phyloP scores from a whole-genome alignment of 306 rosid genomes.

The Vicia sativa region DNA sequence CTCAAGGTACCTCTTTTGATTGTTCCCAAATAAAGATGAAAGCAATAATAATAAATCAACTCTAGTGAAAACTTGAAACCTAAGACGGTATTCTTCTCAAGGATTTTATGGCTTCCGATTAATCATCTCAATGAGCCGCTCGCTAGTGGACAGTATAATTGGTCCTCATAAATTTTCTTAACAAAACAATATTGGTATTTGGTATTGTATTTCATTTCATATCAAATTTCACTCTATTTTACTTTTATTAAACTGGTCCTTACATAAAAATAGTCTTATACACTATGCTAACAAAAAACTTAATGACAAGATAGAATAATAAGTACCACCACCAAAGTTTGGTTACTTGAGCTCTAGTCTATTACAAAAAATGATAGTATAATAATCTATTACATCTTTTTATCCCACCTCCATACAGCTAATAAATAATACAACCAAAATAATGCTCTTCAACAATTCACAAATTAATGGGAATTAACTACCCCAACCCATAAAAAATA shows the following conservation, averaged over 20 bases:
- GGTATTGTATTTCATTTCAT: neutral
- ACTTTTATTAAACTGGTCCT: no score
- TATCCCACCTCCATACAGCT: slow-evolving; percentile 38
- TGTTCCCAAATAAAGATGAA: neutral
- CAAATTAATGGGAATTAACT: slow-evolving; percentile 31
- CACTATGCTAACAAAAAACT: neutral
- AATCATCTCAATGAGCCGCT: no score
- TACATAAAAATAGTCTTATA: neutral
- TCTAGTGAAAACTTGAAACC: no score
- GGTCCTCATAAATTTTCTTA: no score
- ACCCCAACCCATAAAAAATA: slow-evolving; percentile 11
- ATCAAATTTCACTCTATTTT: neutral
- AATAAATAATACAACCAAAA: slow-evolving; percentile 34
- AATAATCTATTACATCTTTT: slow-evolving; percentile 25
- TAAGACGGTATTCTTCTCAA: no score
- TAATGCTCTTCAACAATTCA: slow-evolving; percentile 39
- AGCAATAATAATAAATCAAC: neutral
- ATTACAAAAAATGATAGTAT: slow-evolving; percentile 33
- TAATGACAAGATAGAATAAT: neutral
- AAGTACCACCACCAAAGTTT: slow-evolving; percentile 20
- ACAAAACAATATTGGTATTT: neutral
- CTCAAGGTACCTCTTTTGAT: neutral
- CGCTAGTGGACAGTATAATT: no score
- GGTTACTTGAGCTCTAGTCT: slow-evolving; percentile 14
- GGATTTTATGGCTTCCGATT: no score